These are phyloP conservation scores for Bretziella fagacearum DNA, from an alignment of 2,329 filamentous ascomycete species.

Conservation along the genomic window DNA sequence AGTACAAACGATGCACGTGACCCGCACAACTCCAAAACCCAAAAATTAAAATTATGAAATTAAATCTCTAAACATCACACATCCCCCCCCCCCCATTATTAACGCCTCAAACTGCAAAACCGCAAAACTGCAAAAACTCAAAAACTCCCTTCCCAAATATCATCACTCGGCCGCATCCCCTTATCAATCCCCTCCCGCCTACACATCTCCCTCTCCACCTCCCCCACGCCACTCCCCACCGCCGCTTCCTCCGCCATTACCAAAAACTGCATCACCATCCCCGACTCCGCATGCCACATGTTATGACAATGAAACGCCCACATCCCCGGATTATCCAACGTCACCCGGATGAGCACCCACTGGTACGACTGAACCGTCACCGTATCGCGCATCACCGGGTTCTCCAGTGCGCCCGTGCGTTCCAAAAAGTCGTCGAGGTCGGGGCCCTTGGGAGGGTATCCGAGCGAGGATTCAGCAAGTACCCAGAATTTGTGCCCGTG, in stretches of 20 bases:
- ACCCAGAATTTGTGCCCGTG: constrained; percentile 40
- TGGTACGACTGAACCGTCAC: constrained; percentile 36
- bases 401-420: constrained; percentile 18
- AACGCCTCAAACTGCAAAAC: too few species aligned
- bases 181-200: constrained; percentile 18
- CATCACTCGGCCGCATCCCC: constrained; percentile 23
- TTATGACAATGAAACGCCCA: constrained; percentile 45
- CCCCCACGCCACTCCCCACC: background rate
- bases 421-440: constrained; percentile 19
- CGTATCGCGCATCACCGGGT: constrained; percentile 26
- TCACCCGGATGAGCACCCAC: constrained; percentile 36
- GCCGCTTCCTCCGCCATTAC: constrained; percentile 15
- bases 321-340: constrained; percentile 39
- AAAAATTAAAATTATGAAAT: too few species aligned
- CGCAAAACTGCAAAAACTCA: background rate
- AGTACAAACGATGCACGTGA: too few species aligned
- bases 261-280: constrained; percentile 41
- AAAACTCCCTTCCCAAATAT: constrained; percentile 23
- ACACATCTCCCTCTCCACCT: constrained; percentile 20
- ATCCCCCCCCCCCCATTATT: too few species aligned
- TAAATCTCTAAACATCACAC: too few species aligned
- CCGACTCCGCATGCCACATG: constrained; percentile 40
- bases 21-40: too few species aligned
- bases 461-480: constrained; percentile 20
- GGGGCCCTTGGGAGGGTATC: constrained; percentile 21